Conservation (phyloP, 805 yeast genomes). For the Monosporozyma aquatica region DNA sequence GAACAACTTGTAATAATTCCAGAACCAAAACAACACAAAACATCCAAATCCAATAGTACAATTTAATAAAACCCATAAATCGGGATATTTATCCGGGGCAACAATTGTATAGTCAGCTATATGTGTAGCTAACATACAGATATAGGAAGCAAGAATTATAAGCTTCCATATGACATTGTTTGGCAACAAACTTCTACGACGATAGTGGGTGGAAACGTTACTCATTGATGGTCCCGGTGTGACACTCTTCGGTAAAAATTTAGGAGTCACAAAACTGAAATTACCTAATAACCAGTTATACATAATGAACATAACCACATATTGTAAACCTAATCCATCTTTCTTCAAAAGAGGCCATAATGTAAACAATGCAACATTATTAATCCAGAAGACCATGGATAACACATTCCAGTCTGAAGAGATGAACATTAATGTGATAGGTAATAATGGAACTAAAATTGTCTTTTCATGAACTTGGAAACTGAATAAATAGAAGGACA, state of each 20-base stretch:
- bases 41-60: slow-evolving; percentile 66
- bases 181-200: slow-evolving; percentile 41
- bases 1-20: slow-evolving; percentile 56
- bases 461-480: slow-evolving; percentile 96
- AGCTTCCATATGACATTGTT: slow-evolving; percentile 39
- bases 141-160: slow-evolving; percentile 44
- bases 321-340: slow-evolving; percentile 70
- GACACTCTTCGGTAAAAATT: slow-evolving; percentile 32
- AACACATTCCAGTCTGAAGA: slow-evolving; percentile 48
- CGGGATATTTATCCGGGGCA: slow-evolving; percentile 65
- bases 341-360: slow-evolving; percentile 77
- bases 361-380: slow-evolving; percentile 75
- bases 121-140: slow-evolving; percentile 44
- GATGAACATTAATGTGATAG: slow-evolving; percentile 57
- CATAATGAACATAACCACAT: slow-evolving; percentile 46
- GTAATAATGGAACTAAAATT: slow-evolving; percentile 78
- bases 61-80: slow-evolving; percentile 76
- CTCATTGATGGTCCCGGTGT: slow-evolving; percentile 40
- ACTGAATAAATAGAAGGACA: slow-evolving; percentile 83
- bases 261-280: slow-evolving; percentile 43
- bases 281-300: slow-evolving; percentile 78
- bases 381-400: slow-evolving; percentile 80
- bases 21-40: slow-evolving; percentile 69
- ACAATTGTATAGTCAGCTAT: slow-evolving; percentile 39
- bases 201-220: slow-evolving; percentile 25